Percentiles rank a stretch among this genome's conserved stretches.
These are phyloP conservation scores for Lactifluus subvellereus DNA, from an alignment of 768 basidiomycete genomes.

Conservation along the genomic window DNA sequence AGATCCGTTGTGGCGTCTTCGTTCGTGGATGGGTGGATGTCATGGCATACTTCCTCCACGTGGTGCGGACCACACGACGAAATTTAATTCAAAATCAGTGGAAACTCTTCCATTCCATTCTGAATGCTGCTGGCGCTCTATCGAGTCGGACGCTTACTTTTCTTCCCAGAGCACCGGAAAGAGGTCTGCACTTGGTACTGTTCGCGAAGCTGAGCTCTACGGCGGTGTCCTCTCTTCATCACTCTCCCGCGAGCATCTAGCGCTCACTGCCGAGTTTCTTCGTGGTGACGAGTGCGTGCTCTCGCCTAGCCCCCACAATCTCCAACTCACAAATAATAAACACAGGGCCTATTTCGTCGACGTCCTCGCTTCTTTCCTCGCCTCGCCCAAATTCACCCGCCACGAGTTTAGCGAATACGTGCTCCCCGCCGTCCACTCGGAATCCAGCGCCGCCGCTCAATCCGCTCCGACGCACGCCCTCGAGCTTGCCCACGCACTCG, in stretches of 20 bases:
- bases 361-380: conserved; percentile 77
- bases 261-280: conserved; percentile 91
- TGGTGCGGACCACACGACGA: background rate
- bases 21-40: background rate
- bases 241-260: conserved; percentile 83
- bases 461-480: conserved; percentile 67
- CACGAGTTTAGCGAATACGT: conserved; percentile 77
- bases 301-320: background rate
- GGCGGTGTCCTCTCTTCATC: conserved; percentile 86
- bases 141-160: background rate
- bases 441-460: conserved; percentile 53
- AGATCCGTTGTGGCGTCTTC: background rate
- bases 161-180: conserved; percentile 69
- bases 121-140: background rate
- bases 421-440: conserved; percentile 61
- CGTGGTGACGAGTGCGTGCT: conserved; percentile 88
- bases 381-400: conserved; percentile 73
- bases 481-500: conserved; percentile 82
- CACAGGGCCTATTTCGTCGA: conserved; percentile 83
- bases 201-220: conserved; percentile 89
- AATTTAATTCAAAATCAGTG: background rate
- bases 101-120: background rate
- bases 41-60: background rate
- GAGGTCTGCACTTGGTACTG: conserved; percentile 83
- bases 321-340: background rate